Evolutionary conservation across 331 rosid genomes (phyloP), one percentile per base, ranked within the genome.

Genomic region (Acacia concinna): DNA sequence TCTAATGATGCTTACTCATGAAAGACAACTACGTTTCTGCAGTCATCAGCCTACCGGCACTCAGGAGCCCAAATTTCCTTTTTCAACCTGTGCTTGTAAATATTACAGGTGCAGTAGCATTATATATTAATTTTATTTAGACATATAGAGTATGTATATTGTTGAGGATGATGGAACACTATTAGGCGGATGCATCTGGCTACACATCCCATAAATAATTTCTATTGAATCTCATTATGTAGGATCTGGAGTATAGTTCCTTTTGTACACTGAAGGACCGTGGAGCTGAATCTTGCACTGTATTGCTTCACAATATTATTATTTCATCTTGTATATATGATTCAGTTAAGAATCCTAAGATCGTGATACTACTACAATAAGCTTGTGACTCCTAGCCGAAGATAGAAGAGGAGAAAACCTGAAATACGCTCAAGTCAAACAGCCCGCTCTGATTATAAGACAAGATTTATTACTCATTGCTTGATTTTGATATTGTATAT

Each of bases 131-230:
- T 86, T 83, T 73, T 73, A 66, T 77, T 67, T 73, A 78, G 71
- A 80, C 77, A 60, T 81, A 86, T 82, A 88, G 87, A 78, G 51
- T 84, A 82, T 77, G 74, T 70, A 85, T 74, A 85, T 49, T 66
- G 56, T 77, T 77, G 66, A 84, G 74, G 83, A 59, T 70, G 77
- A 69, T 79, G 72, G 74, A 60, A 51, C 51, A 60, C 54, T 56
- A 27, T 65, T 52, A 31, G 74, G 69, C 77, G 79, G 78, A 85
- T 73, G 49, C 75, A 74, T 52, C 54, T 49, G 62, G 52, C 69
- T 81, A 46, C 28, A 69, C 73, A 64, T 37, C 47, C 77, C 62
- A 57, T 76, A 65, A 68, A 81, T 84, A 76, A 75, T 28, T 25
- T 74, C 38, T 38, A 72, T 84, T 81, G 35, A 56, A 72, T 78